Evolutionary conservation across 2,329 filamentous ascomycete genomes (phyloP).

Genomic region (Colletotrichum gigasporum): DNA sequence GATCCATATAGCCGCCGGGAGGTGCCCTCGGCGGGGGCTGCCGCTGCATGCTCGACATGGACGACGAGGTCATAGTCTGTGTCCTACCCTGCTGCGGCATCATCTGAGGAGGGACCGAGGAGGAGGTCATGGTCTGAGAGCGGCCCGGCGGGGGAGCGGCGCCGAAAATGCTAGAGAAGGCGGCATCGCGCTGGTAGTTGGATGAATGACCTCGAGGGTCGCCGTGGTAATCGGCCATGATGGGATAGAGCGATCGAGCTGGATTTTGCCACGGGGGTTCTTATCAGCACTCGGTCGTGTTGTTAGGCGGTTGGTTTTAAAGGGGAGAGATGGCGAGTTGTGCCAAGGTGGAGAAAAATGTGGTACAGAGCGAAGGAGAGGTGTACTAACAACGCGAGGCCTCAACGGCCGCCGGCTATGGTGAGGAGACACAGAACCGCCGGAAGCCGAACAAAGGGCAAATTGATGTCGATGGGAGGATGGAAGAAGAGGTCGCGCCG

Average conservation of each 20-base stretch:
- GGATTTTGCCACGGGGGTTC: constrained; percentile 32
- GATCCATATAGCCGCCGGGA: constrained; percentile 45
- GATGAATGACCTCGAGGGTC: constrained; percentile 60
- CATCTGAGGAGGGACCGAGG: constrained; percentile 65
- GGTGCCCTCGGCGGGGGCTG: constrained; percentile 69
- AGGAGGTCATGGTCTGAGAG: constrained; percentile 94
- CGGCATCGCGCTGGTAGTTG: constrained; percentile 85
- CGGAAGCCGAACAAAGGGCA: constrained; percentile 9
- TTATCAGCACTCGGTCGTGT: constrained; percentile 25
- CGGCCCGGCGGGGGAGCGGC: constrained; percentile 85
- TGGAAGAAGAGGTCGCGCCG: not conserved
- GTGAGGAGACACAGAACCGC: constrained; percentile 29
- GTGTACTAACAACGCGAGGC: constrained; percentile 32
- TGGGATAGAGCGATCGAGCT: constrained; percentile 43
- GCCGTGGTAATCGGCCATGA: constrained; percentile 69
- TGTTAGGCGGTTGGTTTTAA: constrained; percentile 17
- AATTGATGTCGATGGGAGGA: constrained; percentile 6
- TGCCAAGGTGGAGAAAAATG: constrained; percentile 34
- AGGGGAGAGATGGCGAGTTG: constrained; percentile 31
- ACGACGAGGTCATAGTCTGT: constrained; percentile 75
- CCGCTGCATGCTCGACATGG: constrained; percentile 63
- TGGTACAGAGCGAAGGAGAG: constrained; percentile 27
- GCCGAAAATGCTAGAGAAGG: constrained; percentile 96
- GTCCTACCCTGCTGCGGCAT: constrained; percentile 72
- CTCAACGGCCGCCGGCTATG: constrained; percentile 35